Evolutionary conservation across 768 basidiomycete genomes (phyloP).

Genomic region (Xanthoconium stramineum): DNA sequence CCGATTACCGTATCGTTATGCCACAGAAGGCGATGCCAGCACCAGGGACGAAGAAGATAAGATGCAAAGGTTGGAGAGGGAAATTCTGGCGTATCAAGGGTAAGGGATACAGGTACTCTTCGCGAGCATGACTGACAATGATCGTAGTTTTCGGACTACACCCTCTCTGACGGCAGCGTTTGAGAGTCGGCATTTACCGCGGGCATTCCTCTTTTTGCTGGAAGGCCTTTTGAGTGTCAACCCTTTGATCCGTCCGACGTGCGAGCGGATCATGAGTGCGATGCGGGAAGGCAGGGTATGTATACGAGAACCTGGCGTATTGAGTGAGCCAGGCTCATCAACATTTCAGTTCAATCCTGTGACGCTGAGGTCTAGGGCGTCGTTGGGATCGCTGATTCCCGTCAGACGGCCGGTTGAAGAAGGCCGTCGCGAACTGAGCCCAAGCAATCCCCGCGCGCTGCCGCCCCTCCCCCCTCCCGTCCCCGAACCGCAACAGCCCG

Average conservation of each 20-base stretch:
- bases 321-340: background rate
- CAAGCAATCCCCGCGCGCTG: constrained; percentile 11
- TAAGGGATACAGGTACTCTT: constrained; percentile 30
- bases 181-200: constrained; percentile 68
- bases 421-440: constrained; percentile 11
- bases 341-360: constrained; percentile 30
- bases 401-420: constrained; percentile 15
- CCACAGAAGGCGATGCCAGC: constrained; percentile 54
- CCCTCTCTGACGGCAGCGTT: constrained; percentile 52
- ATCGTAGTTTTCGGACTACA: constrained; percentile 51
- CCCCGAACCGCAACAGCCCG: constrained; percentile 1
- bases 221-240: constrained; percentile 65
- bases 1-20: constrained; percentile 77
- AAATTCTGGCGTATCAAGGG: constrained; percentile 76
- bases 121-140: constrained; percentile 6
- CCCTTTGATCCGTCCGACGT: constrained; percentile 63
- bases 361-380: background rate
- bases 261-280: constrained; percentile 67
- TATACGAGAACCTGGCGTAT: constrained; percentile 6
- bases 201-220: constrained; percentile 66
- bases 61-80: constrained; percentile 65
- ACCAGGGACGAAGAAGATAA: constrained; percentile 56
- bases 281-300: constrained; percentile 72
- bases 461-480: constrained; percentile 11
- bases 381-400: constrained; percentile 24